Conservation (phyloP, 768 basidiomycete species). For the Trametes punicea region DNA sequence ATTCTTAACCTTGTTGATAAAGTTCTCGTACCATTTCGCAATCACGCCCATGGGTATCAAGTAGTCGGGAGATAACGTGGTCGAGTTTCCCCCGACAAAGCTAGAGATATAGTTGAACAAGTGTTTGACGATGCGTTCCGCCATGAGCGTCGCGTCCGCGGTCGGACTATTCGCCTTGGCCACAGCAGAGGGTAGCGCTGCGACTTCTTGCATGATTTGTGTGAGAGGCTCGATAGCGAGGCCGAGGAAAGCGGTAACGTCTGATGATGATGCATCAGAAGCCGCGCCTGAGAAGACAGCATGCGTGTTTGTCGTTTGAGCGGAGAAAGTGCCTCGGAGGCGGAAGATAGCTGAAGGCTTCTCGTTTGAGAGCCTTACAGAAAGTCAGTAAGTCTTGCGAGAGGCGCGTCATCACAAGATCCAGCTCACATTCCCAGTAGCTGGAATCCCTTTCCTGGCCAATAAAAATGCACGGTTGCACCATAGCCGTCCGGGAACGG, state of each 20-base stretch:
- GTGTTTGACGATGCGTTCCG: conserved; percentile 69
- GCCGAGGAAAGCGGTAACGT: conserved; percentile 73
- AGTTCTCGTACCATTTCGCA: conserved; percentile 24
- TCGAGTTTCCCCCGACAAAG: conserved; percentile 18
- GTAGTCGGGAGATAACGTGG: conserved; percentile 12
- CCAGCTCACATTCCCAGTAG: conserved; percentile 75
- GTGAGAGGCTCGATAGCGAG: conserved; percentile 75
- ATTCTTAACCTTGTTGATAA: conserved; percentile 20
- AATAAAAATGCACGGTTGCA: conserved; percentile 80
- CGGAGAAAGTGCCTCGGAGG: conserved; percentile 60
- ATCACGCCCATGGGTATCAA: conserved; percentile 21
- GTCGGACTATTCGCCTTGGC: conserved; percentile 18
- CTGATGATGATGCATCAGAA: conserved; percentile 26
- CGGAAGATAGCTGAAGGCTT: conserved; percentile 90
- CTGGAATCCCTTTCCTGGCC: conserved; percentile 86
- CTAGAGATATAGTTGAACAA: conserved; percentile 25
- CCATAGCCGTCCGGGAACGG: conserved; percentile 83
- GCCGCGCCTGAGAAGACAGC: conserved; percentile 30
- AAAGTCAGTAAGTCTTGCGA: too few relatives aligned
- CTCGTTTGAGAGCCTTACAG: conserved; percentile 76
- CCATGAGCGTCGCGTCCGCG: conserved; percentile 51
- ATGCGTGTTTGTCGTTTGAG: conserved; percentile 30
- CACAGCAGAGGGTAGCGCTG: conserved; percentile 38
- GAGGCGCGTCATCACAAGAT: background rate
- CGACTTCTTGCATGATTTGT: conserved; percentile 57